Conservation (phyloP, 2,329 filamentous ascomycete species). For the Tolypocladium nubicola region DNA sequence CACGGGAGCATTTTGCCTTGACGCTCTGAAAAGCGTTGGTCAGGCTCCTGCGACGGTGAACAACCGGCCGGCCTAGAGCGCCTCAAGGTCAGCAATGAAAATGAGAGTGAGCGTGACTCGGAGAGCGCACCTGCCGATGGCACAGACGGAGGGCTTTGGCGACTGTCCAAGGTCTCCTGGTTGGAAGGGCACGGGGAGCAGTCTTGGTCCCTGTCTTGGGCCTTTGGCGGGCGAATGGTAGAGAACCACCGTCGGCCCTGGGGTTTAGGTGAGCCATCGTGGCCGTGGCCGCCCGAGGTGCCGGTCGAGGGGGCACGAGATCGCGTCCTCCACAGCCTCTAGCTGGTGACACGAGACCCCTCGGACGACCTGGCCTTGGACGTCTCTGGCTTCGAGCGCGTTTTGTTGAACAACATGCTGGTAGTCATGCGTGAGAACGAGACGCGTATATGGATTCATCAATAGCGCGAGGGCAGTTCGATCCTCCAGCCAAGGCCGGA, state of each 20-base stretch:
- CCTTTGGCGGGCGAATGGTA: constrained; percentile 6
- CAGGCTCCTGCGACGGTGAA: constrained; percentile 16
- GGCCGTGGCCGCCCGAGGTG: not conserved
- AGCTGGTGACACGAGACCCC: constrained; percentile 10
- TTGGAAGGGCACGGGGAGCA: not conserved
- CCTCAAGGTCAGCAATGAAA: not conserved
- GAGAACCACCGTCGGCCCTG: constrained; percentile 9
- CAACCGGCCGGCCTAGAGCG: not conserved
- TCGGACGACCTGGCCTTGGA: constrained; percentile 2
- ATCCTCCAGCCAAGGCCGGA: not conserved
- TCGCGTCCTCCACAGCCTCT: constrained; percentile 16
- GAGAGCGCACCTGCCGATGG: not conserved
- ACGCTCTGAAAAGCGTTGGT: constrained; percentile 17
- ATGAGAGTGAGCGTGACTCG: not conserved
- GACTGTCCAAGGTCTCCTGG: not conserved
- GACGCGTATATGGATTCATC: not conserved
- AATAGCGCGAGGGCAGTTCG: not conserved
- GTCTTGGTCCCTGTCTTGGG: not conserved
- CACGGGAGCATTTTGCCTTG: constrained; percentile 14
- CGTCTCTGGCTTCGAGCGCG: constrained; percentile 5
- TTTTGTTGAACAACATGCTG: constrained; percentile 12
- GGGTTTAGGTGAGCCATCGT: not conserved
- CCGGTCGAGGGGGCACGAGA: constrained; percentile 5
- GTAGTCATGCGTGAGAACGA: constrained; percentile 4
- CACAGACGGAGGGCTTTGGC: not conserved